A percentile compares a stretch with the other conserved stretches of the same genome.
Evolutionary conservation across 2,329 filamentous ascomycete species (phyloP).

Genomic region (Plectosphaerella plurivora): DNA sequence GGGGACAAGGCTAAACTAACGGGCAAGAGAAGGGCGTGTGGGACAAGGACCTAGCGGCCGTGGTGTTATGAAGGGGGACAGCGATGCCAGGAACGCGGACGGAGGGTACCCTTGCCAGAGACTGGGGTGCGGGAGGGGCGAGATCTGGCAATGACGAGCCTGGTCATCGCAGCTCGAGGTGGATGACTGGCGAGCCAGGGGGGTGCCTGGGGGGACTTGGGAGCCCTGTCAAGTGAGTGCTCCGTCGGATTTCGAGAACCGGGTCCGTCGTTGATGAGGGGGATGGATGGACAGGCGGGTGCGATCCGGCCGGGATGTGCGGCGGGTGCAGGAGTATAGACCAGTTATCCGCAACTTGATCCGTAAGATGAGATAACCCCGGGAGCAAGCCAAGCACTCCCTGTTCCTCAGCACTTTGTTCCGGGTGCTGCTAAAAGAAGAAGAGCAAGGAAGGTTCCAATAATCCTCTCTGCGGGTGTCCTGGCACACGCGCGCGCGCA

Average conservation of each 20-base stretch:
- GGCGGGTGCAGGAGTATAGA: background rate
- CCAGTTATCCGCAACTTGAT: no score
- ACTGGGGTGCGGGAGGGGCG: constrained; percentile 1
- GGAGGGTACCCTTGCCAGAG: constrained; percentile 1
- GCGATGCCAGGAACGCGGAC: background rate
- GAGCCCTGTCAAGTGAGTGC: background rate
- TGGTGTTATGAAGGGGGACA: constrained; percentile 1
- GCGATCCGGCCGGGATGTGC: constrained; percentile 2
- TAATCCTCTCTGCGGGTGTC: no score
- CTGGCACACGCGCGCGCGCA: no score
- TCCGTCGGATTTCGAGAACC: background rate
- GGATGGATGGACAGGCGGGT: background rate
- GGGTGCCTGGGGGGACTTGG: background rate
- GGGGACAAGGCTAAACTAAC: background rate
- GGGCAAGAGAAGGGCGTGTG: background rate
- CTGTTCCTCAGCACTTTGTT: no score
- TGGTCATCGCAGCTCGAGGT: constrained; percentile 1
- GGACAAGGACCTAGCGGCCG: background rate
- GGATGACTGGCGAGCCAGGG: background rate
- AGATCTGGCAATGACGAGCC: constrained; percentile 4
- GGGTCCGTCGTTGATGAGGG: constrained; percentile 1
- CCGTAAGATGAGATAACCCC: background rate
- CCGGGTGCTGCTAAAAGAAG: no score
- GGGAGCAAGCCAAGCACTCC: background rate
- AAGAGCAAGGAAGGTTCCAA: no score